Percentiles rank a stretch among this genome's conserved stretches.
Evolutionary conservation across 495 filamentous ascomycete genomes (phyloP).

Genomic region (Xylaria sp.): DNA sequence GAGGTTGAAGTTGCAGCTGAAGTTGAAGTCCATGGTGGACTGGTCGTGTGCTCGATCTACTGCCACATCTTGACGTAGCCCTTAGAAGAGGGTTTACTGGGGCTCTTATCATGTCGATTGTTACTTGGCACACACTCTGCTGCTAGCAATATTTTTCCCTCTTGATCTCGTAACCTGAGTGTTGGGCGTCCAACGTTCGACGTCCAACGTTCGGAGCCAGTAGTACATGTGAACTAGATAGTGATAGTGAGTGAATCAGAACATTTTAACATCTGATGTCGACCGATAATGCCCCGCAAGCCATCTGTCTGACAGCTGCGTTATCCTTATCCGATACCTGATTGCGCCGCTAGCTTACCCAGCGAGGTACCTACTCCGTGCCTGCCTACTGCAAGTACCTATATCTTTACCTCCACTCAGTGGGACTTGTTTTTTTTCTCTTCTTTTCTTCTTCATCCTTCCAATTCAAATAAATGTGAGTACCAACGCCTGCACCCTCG

Average conservation of each 20-base stretch:
- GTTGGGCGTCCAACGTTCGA: too few relatives aligned
- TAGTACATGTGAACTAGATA: neutral
- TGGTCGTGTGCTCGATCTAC: neutral
- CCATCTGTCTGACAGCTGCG: neutral
- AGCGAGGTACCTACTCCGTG: too few relatives aligned
- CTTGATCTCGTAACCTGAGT: neutral
- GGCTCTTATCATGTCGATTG: conserved; percentile 16
- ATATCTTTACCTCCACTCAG: conserved; percentile 30
- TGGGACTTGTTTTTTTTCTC: conserved; percentile 36
- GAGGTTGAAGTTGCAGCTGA: too few relatives aligned
- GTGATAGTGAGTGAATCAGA: neutral
- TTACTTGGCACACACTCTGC: neutral
- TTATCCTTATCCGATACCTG: conserved; percentile 10
- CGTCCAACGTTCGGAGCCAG: neutral
- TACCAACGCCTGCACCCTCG: conserved; percentile 31
- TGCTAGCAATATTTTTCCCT: neutral
- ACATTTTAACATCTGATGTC: conserved; percentile 1
- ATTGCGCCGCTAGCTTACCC: neutral
- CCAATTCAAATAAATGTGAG: conserved; percentile 94
- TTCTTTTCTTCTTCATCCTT: conserved; percentile 84
- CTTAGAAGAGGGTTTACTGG: neutral
- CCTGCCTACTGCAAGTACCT: too few relatives aligned
- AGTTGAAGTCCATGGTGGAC: neutral
- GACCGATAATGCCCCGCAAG: neutral
- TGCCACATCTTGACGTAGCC: conserved; percentile 14